Conservation (phyloP, 768 basidiomycete species). For the Leccinum sublutescens region DNA sequence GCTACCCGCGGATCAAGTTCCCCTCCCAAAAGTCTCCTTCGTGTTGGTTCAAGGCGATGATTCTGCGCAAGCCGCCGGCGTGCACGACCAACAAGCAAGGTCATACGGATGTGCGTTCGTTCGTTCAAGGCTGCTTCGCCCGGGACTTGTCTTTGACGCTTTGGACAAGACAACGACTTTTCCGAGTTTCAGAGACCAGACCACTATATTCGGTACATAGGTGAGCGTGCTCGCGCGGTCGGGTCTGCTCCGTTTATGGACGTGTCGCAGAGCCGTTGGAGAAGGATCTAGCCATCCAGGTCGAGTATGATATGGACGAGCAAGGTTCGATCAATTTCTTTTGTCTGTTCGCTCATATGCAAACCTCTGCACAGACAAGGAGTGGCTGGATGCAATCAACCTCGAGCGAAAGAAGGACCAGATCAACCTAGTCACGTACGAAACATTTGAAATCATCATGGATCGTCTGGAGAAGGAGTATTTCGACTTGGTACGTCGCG, state of each 20-base stretch:
- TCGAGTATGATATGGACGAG: constrained; percentile 99
- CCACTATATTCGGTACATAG: constrained; percentile 89
- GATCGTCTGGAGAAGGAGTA: constrained; percentile 98
- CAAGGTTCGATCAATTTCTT: constrained; percentile 58
- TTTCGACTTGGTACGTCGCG: constrained; percentile 80
- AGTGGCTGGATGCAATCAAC: constrained; percentile 91
- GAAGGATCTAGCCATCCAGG: constrained; percentile 85
- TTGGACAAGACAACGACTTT: constrained; percentile 58
- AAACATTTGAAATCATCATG: constrained; percentile 95
- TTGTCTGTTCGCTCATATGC: constrained; percentile 5
- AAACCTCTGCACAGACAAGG: constrained; percentile 60
- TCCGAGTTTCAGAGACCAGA: constrained; percentile 74
- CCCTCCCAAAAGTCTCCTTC: constrained; percentile 68
- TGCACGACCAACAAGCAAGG: constrained; percentile 59
- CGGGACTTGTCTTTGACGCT: constrained; percentile 4
- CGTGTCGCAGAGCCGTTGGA: constrained; percentile 76
- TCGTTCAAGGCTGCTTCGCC: constrained; percentile 1
- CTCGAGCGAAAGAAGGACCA: constrained; percentile 75
- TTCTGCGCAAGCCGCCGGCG: constrained; percentile 58
- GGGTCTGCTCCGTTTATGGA: constrained; percentile 5
- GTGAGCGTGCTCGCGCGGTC: constrained; percentile 39
- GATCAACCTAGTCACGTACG: constrained; percentile 69
- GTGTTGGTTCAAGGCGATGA: constrained; percentile 63
- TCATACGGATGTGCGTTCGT: constrained; percentile 74
- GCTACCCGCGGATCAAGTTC: constrained; percentile 35